Evolutionary conservation across 306 rosid genomes (phyloP).

Genomic region (barrel medic (Medicago truncatula)): DNA sequence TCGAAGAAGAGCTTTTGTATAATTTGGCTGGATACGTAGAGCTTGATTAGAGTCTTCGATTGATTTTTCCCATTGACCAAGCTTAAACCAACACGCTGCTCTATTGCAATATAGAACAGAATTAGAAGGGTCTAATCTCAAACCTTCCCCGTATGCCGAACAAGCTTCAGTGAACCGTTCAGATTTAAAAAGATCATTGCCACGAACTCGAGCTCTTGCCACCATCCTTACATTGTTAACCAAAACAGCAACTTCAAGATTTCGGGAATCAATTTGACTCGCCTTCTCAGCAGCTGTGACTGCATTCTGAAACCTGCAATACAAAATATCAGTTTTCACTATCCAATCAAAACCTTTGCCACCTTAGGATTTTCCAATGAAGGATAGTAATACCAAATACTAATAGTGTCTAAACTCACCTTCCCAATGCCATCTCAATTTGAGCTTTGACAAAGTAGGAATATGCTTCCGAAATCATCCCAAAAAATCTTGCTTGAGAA

Average conservation of each 20-base stretch:
- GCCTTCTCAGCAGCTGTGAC: conserved; percentile 88
- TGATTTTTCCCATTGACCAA: conserved; percentile 85
- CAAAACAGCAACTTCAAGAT: conserved; percentile 72
- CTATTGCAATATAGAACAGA: conserved; percentile 91
- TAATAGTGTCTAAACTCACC: conserved; percentile 64
- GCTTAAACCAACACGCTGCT: conserved; percentile 97
- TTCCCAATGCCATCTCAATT: conserved; percentile 89
- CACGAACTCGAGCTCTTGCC: conserved; percentile 86
- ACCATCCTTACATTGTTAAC: conserved; percentile 77
- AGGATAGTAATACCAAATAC: too few species aligned
- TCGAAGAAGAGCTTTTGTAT: conserved; percentile 92
- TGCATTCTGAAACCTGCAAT: conserved; percentile 98
- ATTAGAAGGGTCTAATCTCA: conserved; percentile 77
- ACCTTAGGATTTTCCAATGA: conserved; percentile 39
- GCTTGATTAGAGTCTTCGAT: conserved; percentile 93
- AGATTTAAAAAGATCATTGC: conserved; percentile 91
- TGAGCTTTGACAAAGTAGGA: conserved; percentile 70
- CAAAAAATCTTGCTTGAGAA: conserved; percentile 65
- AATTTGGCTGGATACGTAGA: conserved; percentile 71
- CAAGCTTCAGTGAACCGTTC: conserved; percentile 95
- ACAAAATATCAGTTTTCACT: conserved; percentile 65
- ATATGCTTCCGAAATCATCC: conserved; percentile 86
- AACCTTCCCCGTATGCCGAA: conserved; percentile 88
- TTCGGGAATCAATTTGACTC: conserved; percentile 66
- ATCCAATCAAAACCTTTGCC: conserved; percentile 51